Evolutionary conservation across 1,284 basidiomycete genomes (phyloP).

Genomic region (Apiotrichum mycotoxinovorans): DNA sequence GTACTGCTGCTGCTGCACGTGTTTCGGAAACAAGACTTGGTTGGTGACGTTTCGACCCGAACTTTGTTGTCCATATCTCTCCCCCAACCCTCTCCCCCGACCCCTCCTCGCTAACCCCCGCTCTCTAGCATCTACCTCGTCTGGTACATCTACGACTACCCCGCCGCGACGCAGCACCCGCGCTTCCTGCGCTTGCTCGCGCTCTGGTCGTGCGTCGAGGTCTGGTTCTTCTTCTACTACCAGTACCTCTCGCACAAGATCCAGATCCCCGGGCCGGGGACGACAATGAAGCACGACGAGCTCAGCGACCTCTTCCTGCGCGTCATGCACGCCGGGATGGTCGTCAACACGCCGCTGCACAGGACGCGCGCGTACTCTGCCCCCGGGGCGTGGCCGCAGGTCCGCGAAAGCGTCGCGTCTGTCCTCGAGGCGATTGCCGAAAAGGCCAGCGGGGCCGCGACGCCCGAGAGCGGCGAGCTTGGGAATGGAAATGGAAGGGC

Average conservation of each 20-base stretch:
- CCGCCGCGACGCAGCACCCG: constrained; percentile 18
- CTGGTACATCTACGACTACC: constrained; percentile 51
- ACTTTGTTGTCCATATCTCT: too few relatives aligned
- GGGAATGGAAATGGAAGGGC: neutral
- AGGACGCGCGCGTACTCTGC: constrained; percentile 11
- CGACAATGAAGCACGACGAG: constrained; percentile 46
- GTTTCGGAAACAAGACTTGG: too few relatives aligned
- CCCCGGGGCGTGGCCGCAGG: neutral
- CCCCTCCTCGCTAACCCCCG: constrained; percentile 9
- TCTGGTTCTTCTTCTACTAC: constrained; percentile 71
- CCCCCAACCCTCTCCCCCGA: neutral
- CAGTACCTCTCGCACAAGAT: constrained; percentile 58
- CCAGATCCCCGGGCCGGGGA: constrained; percentile 55
- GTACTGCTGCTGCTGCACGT: neutral
- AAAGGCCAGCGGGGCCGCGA: neutral
- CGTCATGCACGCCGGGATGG: constrained; percentile 59
- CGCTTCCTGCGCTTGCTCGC: constrained; percentile 24
- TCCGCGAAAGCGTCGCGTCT: constrained; percentile 8
- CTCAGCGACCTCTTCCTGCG: constrained; percentile 62
- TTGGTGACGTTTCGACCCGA: too few relatives aligned
- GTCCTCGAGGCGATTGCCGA: neutral
- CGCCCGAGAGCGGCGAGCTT: too few relatives aligned
- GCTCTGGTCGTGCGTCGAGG: constrained; percentile 36
- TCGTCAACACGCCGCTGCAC: neutral
- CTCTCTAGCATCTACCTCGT: constrained; percentile 49